A percentile compares a stretch with the other conserved stretches of the same genome.
Evolutionary conservation across 2,329 filamentous ascomycete species (phyloP).

Genomic region (Aschersonia sp.): DNA sequence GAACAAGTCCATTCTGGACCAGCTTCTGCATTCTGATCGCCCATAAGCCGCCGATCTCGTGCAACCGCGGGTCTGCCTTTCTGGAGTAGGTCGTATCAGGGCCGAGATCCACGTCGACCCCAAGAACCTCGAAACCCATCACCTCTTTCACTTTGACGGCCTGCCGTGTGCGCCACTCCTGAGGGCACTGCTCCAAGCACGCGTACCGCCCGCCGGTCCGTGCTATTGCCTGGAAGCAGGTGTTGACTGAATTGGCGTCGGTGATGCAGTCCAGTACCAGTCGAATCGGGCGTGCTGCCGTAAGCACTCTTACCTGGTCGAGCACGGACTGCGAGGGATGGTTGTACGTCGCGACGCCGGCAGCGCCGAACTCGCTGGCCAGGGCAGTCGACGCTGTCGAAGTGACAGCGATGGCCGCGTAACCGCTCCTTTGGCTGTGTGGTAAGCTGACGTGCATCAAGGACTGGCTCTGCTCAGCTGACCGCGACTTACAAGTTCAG

Average conservation of each 20-base stretch:
- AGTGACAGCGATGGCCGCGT: not conserved
- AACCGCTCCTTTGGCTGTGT: not conserved
- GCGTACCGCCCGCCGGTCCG: slow-evolving; percentile 16
- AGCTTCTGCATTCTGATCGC: not conserved
- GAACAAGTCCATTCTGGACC: too few relatives aligned
- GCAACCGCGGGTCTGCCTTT: not conserved
- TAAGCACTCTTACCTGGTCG: not conserved
- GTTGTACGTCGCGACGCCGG: not conserved
- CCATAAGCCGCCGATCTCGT: not conserved
- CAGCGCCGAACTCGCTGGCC: not conserved
- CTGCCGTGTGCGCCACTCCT: slow-evolving; percentile 10
- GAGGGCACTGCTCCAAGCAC: slow-evolving; percentile 12
- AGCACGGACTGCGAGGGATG: too few relatives aligned
- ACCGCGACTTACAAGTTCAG: not conserved
- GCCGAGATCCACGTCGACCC: not conserved
- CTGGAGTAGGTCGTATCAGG: not conserved
- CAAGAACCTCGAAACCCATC: slow-evolving; percentile 9
- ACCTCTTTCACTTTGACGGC: slow-evolving; percentile 9
- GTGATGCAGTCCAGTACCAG: slow-evolving; percentile 18
- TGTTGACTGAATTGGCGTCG: slow-evolving; percentile 9
- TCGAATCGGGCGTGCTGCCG: slow-evolving; percentile 6
- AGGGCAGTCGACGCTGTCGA: not conserved
- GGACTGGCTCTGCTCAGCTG: too few relatives aligned
- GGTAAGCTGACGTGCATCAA: not conserved
- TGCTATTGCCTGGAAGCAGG: slow-evolving; percentile 12